Evolutionary conservation across 2,329 filamentous ascomycete species (phyloP).

Genomic region (Arthroderma sp.): DNA sequence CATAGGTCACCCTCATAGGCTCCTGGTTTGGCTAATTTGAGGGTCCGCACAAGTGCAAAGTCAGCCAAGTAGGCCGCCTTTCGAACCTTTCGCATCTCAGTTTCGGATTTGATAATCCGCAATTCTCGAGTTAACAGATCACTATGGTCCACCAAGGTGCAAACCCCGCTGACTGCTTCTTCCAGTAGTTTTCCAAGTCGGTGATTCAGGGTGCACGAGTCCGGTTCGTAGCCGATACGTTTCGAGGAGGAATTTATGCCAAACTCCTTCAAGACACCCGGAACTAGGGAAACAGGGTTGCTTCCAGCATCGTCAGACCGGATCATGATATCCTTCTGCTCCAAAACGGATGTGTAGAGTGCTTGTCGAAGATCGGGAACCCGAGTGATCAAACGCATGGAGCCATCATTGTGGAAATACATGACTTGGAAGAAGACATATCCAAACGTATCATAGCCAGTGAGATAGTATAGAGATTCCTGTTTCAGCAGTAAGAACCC

Average conservation of each 20-base stretch:
- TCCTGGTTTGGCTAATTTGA: conserved; percentile 23
- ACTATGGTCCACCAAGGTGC: conserved; percentile 20
- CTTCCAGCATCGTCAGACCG: conserved; percentile 19
- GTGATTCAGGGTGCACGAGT: conserved; percentile 27
- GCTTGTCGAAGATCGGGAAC: conserved; percentile 21
- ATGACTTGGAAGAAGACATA: conserved; percentile 27
- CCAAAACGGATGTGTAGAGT: conserved; percentile 21
- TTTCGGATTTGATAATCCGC: conserved; percentile 22
- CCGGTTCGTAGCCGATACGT: conserved; percentile 21
- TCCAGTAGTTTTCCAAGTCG: conserved; percentile 22
- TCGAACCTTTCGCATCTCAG: conserved; percentile 19
- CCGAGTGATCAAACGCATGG: conserved; percentile 21
- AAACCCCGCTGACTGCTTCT: conserved; percentile 21
- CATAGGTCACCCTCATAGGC: conserved; percentile 25
- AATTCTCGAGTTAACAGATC: conserved; percentile 19
- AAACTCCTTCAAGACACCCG: conserved; percentile 17
- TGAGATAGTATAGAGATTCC: conserved; percentile 21
- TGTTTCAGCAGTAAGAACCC: conserved; percentile 24
- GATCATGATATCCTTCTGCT: conserved; percentile 19
- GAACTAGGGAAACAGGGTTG: conserved; percentile 21
- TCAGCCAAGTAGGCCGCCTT: conserved; percentile 24
- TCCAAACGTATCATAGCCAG: conserved; percentile 23
- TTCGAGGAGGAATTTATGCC: conserved; percentile 19
- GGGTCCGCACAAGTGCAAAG: conserved; percentile 21
- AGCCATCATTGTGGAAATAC: conserved; percentile 24